Evolutionary conservation across 1,139 yeast genomes (phyloP), one percentile per base, ranked within the genome.

Genomic region (Scheffersomyces segobiensis): DNA sequence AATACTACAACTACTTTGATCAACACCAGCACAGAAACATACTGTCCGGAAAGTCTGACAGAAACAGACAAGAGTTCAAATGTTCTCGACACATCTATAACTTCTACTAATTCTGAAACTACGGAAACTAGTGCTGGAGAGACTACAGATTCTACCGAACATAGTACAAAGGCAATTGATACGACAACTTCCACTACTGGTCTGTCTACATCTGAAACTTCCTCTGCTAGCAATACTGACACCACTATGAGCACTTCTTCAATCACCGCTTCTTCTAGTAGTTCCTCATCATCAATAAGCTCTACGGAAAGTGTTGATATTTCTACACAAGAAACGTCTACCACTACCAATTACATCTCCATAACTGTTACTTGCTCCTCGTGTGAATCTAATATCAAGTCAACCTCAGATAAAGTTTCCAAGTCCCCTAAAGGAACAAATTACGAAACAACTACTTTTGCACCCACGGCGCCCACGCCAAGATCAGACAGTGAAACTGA

Each of bases 21-120:
- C 14, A 32, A 32, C 42, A 32, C 42, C 42, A 59, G 57, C 3
- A 55, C 50, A 3, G 49, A 21, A 14, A 56, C 57, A 22, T 32
- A 32, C 5, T 32, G 42, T 14, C 42, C 42, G 3, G 42, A 32
- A 32, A 32, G 42, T 32, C 32, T 24, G 32, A 14, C 42, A 10
- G 42, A 32, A 32, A 32, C 42, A 10, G 42, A 32, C 42, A 32
- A 14, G 42, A 32, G 42, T 32, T 32, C 42, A 32, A 32, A 14
- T 32, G 17, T 32, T 32, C 42, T 12, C 14, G 42, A 14, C 14
- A 32, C 42, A 32, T 32, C 42, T 32, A 32, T 32, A 10, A 32
- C 42, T 32, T 32, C 42, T 2, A 32, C 42, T 32, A 12, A 14
- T 32, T 24, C 32, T 24, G 26, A 24, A 24, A 24, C 26, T 5